Conservation (phyloP, 2,329 filamentous ascomycete genomes). For the Fusarium anthophilum region DNA sequence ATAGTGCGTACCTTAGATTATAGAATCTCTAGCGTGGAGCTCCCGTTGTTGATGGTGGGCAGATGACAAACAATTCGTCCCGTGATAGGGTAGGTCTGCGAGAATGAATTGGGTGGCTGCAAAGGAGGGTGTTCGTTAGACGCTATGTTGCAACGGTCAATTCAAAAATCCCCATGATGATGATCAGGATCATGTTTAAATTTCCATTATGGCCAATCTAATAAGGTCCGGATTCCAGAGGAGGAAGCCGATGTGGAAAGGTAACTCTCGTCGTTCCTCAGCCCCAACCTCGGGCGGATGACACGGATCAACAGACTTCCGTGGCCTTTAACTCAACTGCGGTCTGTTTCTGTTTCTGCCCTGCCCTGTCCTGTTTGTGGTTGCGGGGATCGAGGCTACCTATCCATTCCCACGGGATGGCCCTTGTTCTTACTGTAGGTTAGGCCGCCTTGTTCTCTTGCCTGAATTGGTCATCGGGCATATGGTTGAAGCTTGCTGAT, state of each 20-base stretch:
- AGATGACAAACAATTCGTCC: conserved; percentile 13
- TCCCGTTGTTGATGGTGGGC: conserved; percentile 9
- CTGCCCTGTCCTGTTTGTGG: background rate
- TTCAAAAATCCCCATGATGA: conserved; percentile 28
- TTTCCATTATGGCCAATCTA: background rate
- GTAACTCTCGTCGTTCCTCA: background rate
- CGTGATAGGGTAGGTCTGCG: conserved; percentile 9
- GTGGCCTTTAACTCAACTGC: background rate
- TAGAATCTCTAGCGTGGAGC: background rate
- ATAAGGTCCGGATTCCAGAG: background rate
- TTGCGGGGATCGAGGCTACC: conserved; percentile 22
- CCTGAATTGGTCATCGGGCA: conserved; percentile 17
- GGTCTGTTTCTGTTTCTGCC: background rate
- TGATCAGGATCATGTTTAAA: conserved; percentile 20
- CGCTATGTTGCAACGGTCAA: conserved; percentile 16
- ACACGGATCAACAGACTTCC: conserved; percentile 9
- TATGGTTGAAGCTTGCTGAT: background rate
- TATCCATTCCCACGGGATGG: conserved; percentile 29
- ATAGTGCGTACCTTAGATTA: background rate
- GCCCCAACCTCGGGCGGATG: background rate
- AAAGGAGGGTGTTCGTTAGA: conserved; percentile 12
- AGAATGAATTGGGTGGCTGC: background rate
- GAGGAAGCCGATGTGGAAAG: background rate
- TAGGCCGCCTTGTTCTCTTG: conserved; percentile 24
- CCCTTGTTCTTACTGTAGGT: conserved; percentile 5